Conservation (phyloP, 768 basidiomycete genomes). For the Termitomyces sp. region DNA sequence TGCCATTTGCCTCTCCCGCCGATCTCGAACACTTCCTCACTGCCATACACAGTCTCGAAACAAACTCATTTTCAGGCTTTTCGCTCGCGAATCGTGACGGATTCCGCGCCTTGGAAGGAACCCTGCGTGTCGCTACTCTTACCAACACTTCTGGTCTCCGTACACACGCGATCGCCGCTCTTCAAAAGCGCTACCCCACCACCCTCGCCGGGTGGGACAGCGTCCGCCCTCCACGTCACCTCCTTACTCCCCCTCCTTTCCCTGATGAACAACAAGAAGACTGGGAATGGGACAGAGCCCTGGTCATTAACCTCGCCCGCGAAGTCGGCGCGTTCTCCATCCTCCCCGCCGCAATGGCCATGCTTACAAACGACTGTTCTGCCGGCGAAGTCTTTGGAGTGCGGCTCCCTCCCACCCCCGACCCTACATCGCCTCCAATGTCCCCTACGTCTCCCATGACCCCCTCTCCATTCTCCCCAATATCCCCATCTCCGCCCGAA, state of each 20-base stretch:
- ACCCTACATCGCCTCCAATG: background rate
- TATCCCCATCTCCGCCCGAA: background rate
- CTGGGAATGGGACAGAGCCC: conserved; percentile 13
- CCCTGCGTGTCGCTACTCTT: conserved; percentile 8
- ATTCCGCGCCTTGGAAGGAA: conserved; percentile 6
- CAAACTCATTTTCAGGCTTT: background rate
- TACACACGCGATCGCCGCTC: conserved; percentile 5
- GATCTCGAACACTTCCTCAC: conserved; percentile 10
- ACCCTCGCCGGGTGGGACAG: conserved; percentile 10
- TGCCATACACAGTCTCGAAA: conserved; percentile 1
- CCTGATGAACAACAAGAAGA: background rate
- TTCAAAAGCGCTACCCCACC: conserved; percentile 12
- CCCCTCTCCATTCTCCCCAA: background rate
- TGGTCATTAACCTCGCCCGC: conserved; percentile 16
- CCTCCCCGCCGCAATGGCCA: conserved; percentile 17
- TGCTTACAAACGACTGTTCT: conserved; percentile 14
- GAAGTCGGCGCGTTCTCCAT: conserved; percentile 10
- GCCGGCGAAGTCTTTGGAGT: conserved; percentile 16
- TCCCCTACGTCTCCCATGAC: background rate
- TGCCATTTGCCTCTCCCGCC: background rate
- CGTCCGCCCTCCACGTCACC: background rate
- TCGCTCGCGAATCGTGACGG: conserved; percentile 5
- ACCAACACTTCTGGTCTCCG: conserved; percentile 9
- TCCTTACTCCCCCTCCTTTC: background rate
- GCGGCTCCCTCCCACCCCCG: background rate